Conservation (phyloP, 805 yeast species). For the Schwanniomyces pseudopolymorphus region DNA sequence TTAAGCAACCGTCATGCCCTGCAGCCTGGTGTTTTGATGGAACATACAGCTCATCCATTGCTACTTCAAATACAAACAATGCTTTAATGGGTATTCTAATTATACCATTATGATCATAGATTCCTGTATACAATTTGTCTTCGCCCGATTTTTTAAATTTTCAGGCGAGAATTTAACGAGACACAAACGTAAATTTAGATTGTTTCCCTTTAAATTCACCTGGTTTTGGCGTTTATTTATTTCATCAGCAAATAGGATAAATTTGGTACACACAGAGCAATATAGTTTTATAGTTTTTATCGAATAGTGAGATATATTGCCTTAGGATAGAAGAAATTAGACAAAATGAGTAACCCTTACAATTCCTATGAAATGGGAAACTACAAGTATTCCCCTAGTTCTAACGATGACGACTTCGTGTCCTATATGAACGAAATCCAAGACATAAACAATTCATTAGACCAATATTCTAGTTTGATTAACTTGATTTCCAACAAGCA, state of each 20-base stretch:
- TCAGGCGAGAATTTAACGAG: not conserved
- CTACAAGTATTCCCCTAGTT: slow-evolving; percentile 21
- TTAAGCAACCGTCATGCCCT: slow-evolving; percentile 82
- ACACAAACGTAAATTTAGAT: not conserved
- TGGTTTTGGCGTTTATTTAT: not conserved
- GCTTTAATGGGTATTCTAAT: not conserved
- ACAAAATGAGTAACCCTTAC: slow-evolving; percentile 37
- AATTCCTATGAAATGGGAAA: slow-evolving; percentile 27
- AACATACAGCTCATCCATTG: slow-evolving; percentile 2
- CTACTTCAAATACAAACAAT: not conserved
- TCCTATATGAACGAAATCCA: slow-evolving; percentile 45
- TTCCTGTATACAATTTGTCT: not conserved
- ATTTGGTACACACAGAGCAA: not conserved
- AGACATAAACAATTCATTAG: slow-evolving; percentile 43
- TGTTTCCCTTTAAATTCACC: not conserved
- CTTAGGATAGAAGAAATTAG: not conserved
- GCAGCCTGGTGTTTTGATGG: slow-evolving; percentile 72
- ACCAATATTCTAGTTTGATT: slow-evolving; percentile 39
- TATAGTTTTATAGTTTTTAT: not conserved
- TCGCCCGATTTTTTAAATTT: slow-evolving; percentile 1
- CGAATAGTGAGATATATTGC: not conserved
- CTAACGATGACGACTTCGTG: slow-evolving; percentile 42
- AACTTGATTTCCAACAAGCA: slow-evolving; percentile 41
- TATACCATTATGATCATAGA: not conserved
- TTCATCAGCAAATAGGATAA: not conserved